Base-by-base conservation (phyloP, 352 stramenopile species). In the Phytophthora tubulina region DNA sequence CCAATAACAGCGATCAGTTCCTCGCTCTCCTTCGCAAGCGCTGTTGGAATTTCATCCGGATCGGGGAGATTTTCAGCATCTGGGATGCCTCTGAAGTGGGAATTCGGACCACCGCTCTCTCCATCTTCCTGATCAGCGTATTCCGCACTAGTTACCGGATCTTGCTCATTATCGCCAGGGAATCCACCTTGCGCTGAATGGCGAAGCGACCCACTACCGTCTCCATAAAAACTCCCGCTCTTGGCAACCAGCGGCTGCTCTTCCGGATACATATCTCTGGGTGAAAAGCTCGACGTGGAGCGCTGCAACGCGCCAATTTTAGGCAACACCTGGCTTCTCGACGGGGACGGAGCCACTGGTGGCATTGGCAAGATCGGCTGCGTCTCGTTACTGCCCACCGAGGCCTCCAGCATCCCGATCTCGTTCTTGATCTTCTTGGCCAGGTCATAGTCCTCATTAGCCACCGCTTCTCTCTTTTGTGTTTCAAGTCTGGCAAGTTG, bases 371-470 rank as follows among this genome's bases (percentile, higher is more conserved):
- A 13, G 50, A 92, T 92, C 30, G 84, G 82, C 56, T 92, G 81
- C 2, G 78, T 78, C 55, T 91, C 81, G 52, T 91, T 90, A 57
- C 80, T 91, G 5, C 67, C 75, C 0, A 91, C 81, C 0, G 82
- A 85, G 1, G 64, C 85, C 50, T 96, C 86, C 3, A 97, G 67
- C 63, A 83, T 72, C 2, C 55, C 69, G 42, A 98, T 96, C 58
- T 97, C 89, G 44, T 93, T 78, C 66, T 98, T 98, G 39, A 98
- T 86, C 15, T 81, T 79, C 73, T 98, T 97, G 27, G 95, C 95
- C 15, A 86, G 57, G 57, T 98, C 94, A 56, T 98, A 98, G 66
- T 98, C 94, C 73, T 98, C 95, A 30, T 89, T 93, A 2, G 86
- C 80, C 15, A 98, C 94, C 0, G 94, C 94, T 39, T 97, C 83